These are phyloP conservation scores for Chalciporus chontae DNA, from an alignment of 768 basidiomycete genomes.

Conservation along the genomic window DNA sequence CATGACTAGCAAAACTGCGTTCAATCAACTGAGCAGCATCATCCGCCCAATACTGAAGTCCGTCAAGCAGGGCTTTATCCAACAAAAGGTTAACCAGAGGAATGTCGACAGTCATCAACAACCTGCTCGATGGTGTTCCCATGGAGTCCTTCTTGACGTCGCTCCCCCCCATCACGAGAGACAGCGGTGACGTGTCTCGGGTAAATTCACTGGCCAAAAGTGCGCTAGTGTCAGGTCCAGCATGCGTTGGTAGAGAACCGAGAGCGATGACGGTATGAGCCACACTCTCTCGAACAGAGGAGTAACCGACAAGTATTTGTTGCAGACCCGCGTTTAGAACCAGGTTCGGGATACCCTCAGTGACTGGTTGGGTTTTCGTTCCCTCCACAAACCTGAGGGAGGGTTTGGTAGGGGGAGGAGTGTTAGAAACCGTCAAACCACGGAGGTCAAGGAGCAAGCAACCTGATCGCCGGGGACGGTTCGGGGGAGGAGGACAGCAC, in stretches of 20 bases:
- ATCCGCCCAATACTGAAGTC: conserved; percentile 85
- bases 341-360: conserved; percentile 5
- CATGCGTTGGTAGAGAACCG: conserved; percentile 37
- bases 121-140: conserved; percentile 3
- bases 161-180: conserved; percentile 18
- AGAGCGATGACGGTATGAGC: conserved; percentile 50
- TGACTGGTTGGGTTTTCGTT: neutral
- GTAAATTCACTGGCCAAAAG: conserved; percentile 25
- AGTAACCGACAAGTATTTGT: conserved; percentile 49
- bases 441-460: conserved; percentile 63
- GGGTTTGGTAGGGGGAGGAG: conserved; percentile 16
- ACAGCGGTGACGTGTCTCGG: conserved; percentile 17
- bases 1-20: conserved; percentile 26
- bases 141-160: neutral
- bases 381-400: conserved; percentile 30
- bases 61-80: conserved; percentile 66
- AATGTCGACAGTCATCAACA: conserved; percentile 35
- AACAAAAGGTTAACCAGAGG: conserved; percentile 63
- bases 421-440: conserved; percentile 40
- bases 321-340: conserved; percentile 41
- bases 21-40: conserved; percentile 76
- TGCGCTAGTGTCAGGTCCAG: conserved; percentile 12
- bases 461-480: conserved; percentile 56
- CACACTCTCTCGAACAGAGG: conserved; percentile 34
- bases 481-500: conserved; percentile 59